Evolutionary conservation across 371 early-diverging fungal species (phyloP), one percentile per base, ranked within the genome.

Genomic region (Chytridium lagenaria): DNA sequence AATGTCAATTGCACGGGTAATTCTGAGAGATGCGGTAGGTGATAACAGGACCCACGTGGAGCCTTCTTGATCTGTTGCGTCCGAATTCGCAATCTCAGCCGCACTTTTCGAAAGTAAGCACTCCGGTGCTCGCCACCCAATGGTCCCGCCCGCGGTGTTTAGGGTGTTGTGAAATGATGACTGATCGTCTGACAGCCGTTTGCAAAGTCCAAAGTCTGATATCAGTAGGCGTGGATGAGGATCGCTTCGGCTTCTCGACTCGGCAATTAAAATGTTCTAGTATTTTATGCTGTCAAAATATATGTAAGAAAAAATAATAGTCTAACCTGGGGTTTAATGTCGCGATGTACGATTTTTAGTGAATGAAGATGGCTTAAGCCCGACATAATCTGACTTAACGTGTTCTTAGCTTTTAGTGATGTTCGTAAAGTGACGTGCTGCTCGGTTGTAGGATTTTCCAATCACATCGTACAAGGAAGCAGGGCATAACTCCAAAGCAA

Each of bases 121-220:
- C 80, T 98, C 99, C 1, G 98, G 97, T 1, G 98, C 98, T n/a
- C 99, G 86, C 99, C 99, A 98, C 0, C 99, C 99, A 64, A 93
- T 85, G 1, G 98, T 98, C 0, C 87, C 87, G 23, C 84, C 87
- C 2, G 77, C 72, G 28, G 77, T 75, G 26, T 84, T 80, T 5
- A 89, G 87, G 0, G 98, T 96, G 80, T 95, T 92, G 78, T 95
- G 92, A 80, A 98, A 98, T 44, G 94, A 93, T 61, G 93, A 94
- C 73, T 97, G 95, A 67, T 94, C 96, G 39, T 92, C 94, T 65
- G 93, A 94, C 23, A 99, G 85, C 64, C 94, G 92, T 76, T 98
- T 95, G 69, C 96, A 95, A 50, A 99, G 88, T 23, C 99, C 99
- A 87, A 99, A 98, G 81, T 99, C 99, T 40, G 96, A 95, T 16